Evolutionary conservation across 805 yeast genomes (phyloP).

Genomic region (Metschnikowia chrysomelidarum): DNA sequence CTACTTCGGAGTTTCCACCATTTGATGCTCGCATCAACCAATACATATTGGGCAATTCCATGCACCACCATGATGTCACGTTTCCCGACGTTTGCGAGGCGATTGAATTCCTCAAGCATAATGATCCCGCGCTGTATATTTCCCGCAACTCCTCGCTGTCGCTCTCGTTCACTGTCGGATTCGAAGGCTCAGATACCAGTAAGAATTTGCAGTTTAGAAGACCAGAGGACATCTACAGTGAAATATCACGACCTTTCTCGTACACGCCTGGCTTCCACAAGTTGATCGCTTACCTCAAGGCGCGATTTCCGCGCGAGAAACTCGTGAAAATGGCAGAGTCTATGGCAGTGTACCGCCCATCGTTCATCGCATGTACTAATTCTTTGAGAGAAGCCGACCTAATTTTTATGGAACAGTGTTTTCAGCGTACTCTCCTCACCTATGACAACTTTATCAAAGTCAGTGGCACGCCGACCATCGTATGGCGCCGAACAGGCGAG

Average conservation of each 20-base stretch:
- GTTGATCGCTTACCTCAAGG: conserved; percentile 67
- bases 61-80: conserved; percentile 38
- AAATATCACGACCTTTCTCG: conserved; percentile 72
- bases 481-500: conserved; percentile 95
- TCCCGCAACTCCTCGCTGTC: conserved; percentile 39
- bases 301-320: conserved; percentile 66
- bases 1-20: conserved; percentile 29
- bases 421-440: conserved; percentile 86
- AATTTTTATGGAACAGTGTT: conserved; percentile 94
- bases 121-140: conserved; percentile 41
- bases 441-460: conserved; percentile 81
- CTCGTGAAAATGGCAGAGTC: conserved; percentile 80
- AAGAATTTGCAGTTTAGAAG: conserved; percentile 41
- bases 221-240: conserved; percentile 77
- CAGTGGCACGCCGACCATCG: conserved; percentile 91
- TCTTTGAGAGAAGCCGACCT: conserved; percentile 86
- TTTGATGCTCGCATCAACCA: conserved; percentile 65
- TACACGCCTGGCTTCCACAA: conserved; percentile 91
- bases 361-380: conserved; percentile 89
- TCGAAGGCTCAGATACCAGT: conserved; percentile 14
- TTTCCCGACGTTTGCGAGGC: conserved; percentile 61
- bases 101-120: conserved; percentile 36
- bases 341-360: conserved; percentile 88
- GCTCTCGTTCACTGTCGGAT: conserved; percentile 49
- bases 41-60: conserved; percentile 57